phyloP scores from a whole-genome alignment of 306 rosid species.

The Astragalus glycyphyllos region DNA sequence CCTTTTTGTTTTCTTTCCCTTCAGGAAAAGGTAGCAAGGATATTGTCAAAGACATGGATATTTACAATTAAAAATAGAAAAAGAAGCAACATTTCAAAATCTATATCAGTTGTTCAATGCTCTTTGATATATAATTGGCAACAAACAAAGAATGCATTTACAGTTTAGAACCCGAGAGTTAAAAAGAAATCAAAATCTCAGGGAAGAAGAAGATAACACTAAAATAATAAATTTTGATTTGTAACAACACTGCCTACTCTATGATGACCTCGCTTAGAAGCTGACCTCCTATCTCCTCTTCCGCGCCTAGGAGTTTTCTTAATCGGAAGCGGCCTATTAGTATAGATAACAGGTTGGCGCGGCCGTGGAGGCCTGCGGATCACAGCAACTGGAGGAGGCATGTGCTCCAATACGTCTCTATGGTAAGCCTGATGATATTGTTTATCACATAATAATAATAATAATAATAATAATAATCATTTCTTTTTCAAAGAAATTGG shows the following conservation, averaged over 20 bases:
- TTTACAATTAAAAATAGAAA: constrained; percentile 58
- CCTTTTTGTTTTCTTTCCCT: constrained; percentile 14
- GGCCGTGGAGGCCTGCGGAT: constrained; percentile 44
- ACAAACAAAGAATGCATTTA: constrained; percentile 52
- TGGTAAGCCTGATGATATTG: constrained; percentile 72
- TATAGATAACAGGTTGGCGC: constrained; percentile 41
- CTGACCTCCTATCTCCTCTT: constrained; percentile 62
- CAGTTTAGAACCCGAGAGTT: constrained; percentile 45
- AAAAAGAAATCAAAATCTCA: constrained; percentile 33
- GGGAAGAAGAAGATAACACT: constrained; percentile 36
- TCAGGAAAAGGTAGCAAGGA: constrained; percentile 35
- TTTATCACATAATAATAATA: constrained; percentile 3
- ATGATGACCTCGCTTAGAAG: constrained; percentile 64
- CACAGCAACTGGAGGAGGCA: constrained; percentile 69
- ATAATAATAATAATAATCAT: no score
- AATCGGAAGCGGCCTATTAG: constrained; percentile 50
- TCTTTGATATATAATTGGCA: constrained; percentile 56
- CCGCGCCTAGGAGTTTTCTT: constrained; percentile 65
- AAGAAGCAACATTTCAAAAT: constrained; percentile 56
- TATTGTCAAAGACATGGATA: constrained; percentile 40
- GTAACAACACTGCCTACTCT: constrained; percentile 60
- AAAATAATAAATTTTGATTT: constrained; percentile 51
- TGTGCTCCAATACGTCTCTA: constrained; percentile 75
- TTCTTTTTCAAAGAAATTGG: neutral
- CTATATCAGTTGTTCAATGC: constrained; percentile 50